A percentile compares a stretch with the other conserved stretches of the same genome.
Evolutionary conservation across 2,329 filamentous ascomycete genomes (phyloP).

Genomic region (Coniochaeta hoffmannii): DNA sequence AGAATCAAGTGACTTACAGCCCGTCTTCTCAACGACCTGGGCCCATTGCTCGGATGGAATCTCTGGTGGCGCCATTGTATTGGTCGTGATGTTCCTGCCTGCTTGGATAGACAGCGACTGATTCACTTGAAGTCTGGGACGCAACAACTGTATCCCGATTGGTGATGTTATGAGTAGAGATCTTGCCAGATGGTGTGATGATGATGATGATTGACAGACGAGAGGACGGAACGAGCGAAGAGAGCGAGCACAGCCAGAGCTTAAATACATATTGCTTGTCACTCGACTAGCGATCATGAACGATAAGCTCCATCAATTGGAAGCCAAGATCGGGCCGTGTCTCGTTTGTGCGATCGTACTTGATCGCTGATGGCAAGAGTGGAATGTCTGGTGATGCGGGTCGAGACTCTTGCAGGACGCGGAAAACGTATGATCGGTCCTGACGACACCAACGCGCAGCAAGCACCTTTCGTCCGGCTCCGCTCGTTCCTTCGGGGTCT

Average conservation of each 20-base stretch:
- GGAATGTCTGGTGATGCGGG: not conserved
- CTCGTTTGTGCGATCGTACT: not conserved
- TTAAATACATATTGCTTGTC: not conserved
- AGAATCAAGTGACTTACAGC: conserved; percentile 47
- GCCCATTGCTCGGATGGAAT: conserved; percentile 87
- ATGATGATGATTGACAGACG: not conserved
- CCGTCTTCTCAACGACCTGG: conserved; percentile 78
- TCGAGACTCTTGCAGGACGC: not conserved
- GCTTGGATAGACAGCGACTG: not conserved
- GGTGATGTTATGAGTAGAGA: not conserved
- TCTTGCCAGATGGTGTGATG: not conserved
- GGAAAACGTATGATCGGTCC: conserved; percentile 4
- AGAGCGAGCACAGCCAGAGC: not conserved
- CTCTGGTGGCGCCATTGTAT: conserved; percentile 33
- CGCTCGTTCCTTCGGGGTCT: not conserved
- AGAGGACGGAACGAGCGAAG: not conserved
- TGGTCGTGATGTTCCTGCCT: conserved; percentile 3
- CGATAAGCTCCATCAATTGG: not conserved
- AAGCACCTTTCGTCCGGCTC: not conserved
- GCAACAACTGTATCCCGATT: not conserved
- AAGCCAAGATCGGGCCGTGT: not conserved
- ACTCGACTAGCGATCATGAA: not conserved
- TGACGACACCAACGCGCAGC: not conserved
- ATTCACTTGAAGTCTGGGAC: not conserved
- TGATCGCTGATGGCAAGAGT: not conserved